phyloP scores from a whole-genome alignment of 305 asterid species.

The Plantago coronopus region DNA sequence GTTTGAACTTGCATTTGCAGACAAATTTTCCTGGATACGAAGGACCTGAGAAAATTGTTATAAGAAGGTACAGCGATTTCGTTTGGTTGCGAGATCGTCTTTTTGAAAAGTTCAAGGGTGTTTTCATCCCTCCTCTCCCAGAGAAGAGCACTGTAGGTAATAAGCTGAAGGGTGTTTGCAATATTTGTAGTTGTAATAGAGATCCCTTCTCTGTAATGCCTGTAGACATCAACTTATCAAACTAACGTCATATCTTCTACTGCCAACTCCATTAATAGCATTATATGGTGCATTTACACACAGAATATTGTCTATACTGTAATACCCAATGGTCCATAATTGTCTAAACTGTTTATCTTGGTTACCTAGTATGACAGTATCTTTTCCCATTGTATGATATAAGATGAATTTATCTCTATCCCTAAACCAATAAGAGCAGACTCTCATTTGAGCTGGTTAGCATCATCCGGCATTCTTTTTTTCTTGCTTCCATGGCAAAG shows the following conservation, averaged over 20 bases:
- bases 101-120: slow-evolving; percentile 87
- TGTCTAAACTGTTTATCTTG: no score
- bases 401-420: no score
- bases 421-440: no score
- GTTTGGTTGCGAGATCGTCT: slow-evolving; percentile 92
- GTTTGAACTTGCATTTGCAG: slow-evolving; percentile 38
- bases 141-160: slow-evolving; percentile 99
- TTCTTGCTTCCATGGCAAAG: no score
- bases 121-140: slow-evolving; percentile 97
- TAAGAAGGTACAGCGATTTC: slow-evolving; percentile 90
- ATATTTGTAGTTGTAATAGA: slow-evolving; percentile 13
- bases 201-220: neutral
- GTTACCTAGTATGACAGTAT: no score
- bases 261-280: no score
- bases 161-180: slow-evolving; percentile 23
- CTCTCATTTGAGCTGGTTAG: no score
- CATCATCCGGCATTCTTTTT: no score
- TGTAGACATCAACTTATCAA: neutral
- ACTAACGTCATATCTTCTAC: neutral
- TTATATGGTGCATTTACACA: no score
- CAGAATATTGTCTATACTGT: no score
- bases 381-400: no score
- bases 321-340: no score
- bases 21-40: slow-evolving; percentile 84
- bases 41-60: slow-evolving; percentile 89